Evolutionary conservation across 441 rosid species (phyloP).

Genomic region (Melastoma candidum): DNA sequence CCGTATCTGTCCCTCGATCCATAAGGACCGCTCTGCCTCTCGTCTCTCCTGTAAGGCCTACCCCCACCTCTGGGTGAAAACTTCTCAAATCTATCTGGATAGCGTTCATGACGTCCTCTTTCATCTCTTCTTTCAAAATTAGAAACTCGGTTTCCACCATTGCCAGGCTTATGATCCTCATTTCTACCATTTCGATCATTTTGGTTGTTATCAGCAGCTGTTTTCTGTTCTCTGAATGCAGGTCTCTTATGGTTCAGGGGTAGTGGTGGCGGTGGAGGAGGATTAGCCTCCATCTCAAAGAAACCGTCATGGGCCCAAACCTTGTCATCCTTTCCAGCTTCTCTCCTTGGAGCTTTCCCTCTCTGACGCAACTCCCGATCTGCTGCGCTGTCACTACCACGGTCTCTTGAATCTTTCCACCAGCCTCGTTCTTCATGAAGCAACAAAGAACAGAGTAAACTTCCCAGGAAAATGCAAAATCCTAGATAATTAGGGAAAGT

Average conservation of each 20-base stretch:
- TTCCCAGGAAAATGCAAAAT: neutral
- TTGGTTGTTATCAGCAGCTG: slow-evolving; percentile 23
- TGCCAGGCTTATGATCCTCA: slow-evolving; percentile 28
- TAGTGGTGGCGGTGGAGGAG: slow-evolving; percentile 20
- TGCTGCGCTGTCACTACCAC: slow-evolving; percentile 26
- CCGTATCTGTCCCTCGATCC: slow-evolving; percentile 35
- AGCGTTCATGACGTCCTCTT: slow-evolving; percentile 24
- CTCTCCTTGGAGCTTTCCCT: slow-evolving; percentile 38
- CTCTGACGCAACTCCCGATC: slow-evolving; percentile 23
- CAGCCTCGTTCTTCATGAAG: slow-evolving; percentile 38
- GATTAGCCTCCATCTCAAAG: slow-evolving; percentile 43
- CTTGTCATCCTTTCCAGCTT: slow-evolving; percentile 20
- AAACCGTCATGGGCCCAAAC: slow-evolving; percentile 61
- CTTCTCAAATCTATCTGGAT: slow-evolving; percentile 38
- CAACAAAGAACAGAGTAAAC: slow-evolving; percentile 2
- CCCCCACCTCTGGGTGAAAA: slow-evolving; percentile 27
- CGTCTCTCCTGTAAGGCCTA: slow-evolving; percentile 33
- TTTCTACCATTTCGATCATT: slow-evolving; percentile 23
- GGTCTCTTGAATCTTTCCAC: slow-evolving; percentile 51
- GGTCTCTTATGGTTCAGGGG: slow-evolving; percentile 38
- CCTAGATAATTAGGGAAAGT: neutral
- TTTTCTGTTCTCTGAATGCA: slow-evolving; percentile 72
- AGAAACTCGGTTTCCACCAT: slow-evolving; percentile 12
- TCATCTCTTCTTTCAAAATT: slow-evolving; percentile 44
- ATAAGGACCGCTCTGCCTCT: slow-evolving; percentile 22